Base-by-base conservation (phyloP, 768 basidiomycete species). In the Psilocybe azurescens region DNA sequence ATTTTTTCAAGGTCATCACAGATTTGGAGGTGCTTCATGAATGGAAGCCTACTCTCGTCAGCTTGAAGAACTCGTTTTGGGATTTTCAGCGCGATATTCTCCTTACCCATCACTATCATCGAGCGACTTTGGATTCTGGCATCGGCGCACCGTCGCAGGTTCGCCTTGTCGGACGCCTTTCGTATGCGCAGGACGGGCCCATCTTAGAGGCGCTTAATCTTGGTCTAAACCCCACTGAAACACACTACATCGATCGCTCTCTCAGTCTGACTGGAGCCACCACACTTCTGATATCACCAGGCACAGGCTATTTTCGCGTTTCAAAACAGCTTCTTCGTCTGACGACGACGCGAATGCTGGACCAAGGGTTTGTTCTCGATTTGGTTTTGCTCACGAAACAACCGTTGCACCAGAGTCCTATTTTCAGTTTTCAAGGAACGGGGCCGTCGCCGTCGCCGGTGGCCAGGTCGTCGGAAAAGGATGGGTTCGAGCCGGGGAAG, bases 151-250 rank as follows among this genome's bases (percentile, higher is more conserved):
- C 81, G 20, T 83, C 86, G 38, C 85, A 83, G 49, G 86, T 86
- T 28, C 86, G 91, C 14, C 81, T 95, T 13, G 86, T 94, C 11
- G 95, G 95, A 2, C 82, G 83, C 30, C 78, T 96, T 32, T 93
- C 91, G 0, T 88, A 85, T 72, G 97, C 97, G 0, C 94, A 97
- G 68, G 95, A 99, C 65, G 95, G 95, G 0, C 95, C 95, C 44
- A 82, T 99, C n/a, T 84, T 99, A 5, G 97, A 99, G 74, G 94
- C 95, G 1, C 82, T 99, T 55, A 99, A 99, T 70, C 83, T 99
- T 49, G 93, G 89, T 0, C 83, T 98, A 14, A 97, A 95, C 70
- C 93, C 96, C 0, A 90, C 90, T 14, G 97, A 99, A 75, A 93
- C 90, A 2, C 94, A 97, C 72, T 96, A 97, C 71, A 89, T 99